phyloP scores from a whole-genome alignment of 352 stramenopile genomes.

The Globisporangium irregulare region DNA sequence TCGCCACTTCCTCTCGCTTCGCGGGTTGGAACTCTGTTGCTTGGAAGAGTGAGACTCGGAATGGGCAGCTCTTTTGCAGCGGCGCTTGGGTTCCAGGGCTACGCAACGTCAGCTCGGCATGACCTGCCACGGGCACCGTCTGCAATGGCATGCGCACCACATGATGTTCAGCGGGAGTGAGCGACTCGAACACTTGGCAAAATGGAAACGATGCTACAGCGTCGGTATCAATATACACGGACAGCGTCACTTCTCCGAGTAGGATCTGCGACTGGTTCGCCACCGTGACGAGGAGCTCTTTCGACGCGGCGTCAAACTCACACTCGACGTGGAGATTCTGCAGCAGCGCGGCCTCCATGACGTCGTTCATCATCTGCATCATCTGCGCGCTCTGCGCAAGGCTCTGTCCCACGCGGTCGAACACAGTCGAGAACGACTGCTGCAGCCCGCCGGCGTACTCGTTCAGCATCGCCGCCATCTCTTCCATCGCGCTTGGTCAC shows the following conservation, averaged over 20 bases:
- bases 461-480: conserved; percentile 65
- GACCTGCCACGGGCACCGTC: conserved; percentile 19
- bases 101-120: conserved; percentile 37
- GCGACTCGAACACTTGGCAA: conserved; percentile 19
- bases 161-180: conserved; percentile 23
- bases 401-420: conserved; percentile 65
- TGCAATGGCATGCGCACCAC: conserved; percentile 30
- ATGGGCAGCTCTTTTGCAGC: conserved; percentile 42
- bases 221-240: conserved; percentile 13
- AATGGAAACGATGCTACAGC: conserved; percentile 10
- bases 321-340: conserved; percentile 49
- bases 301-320: conserved; percentile 18
- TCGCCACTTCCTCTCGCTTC: conserved; percentile 18
- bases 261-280: conserved; percentile 61
- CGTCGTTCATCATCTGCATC: conserved; percentile 84
- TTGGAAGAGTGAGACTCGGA: conserved; percentile 49
- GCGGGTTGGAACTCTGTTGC: conserved; percentile 31
- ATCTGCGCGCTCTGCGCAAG: conserved; percentile 63
- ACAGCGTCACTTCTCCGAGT: conserved; percentile 31
- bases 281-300: conserved; percentile 31
- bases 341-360: conserved; percentile 76
- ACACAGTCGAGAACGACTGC: conserved; percentile 69
- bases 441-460: conserved; percentile 57
- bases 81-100: conserved; percentile 63
- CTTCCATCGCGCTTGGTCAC: conserved; percentile 37